A percentile compares a stretch with the other conserved stretches of the same genome.
Evolutionary conservation across 805 yeast species (phyloP).

Genomic region (Sugiyamaella chiloensis): DNA sequence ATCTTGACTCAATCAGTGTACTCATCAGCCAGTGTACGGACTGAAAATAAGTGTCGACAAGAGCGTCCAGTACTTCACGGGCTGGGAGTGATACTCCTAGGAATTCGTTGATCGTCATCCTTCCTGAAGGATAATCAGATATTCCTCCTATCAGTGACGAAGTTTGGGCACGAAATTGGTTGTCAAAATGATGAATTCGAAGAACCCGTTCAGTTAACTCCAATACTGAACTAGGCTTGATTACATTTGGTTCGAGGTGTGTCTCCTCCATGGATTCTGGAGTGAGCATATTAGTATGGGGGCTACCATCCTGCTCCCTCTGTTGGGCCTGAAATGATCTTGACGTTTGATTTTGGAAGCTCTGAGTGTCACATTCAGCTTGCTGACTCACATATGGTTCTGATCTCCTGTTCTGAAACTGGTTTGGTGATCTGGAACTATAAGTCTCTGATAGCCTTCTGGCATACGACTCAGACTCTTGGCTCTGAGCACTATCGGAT

Average conservation of each 20-base stretch:
- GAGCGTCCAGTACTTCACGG: constrained; percentile 10
- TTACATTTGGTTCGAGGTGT: constrained; percentile 5
- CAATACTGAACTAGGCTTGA: constrained; percentile 14
- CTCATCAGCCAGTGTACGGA: constrained; percentile 16
- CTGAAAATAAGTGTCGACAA: constrained; percentile 12
- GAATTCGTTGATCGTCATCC: constrained; percentile 6
- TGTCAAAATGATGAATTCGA: constrained; percentile 11
- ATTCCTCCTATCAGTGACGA: constrained; percentile 14
- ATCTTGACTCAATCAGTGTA: constrained; percentile 6
- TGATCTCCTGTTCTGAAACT: too few relatives aligned
- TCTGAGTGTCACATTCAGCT: too few relatives aligned
- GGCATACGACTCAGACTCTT: too few relatives aligned
- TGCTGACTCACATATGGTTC: too few relatives aligned
- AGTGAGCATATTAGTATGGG: neutral
- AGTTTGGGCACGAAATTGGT: constrained; percentile 7
- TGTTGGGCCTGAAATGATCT: too few relatives aligned
- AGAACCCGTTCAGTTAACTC: constrained; percentile 15
- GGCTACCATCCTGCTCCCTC: neutral
- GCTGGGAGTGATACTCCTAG: constrained; percentile 11
- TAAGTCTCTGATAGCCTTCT: too few relatives aligned
- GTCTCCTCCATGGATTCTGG: constrained; percentile 11
- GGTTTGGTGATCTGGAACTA: too few relatives aligned
- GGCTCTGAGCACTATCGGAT: too few relatives aligned
- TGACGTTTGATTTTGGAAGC: too few relatives aligned
- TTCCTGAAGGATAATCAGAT: constrained; percentile 8